Conservation (phyloP, 257 asterid genomes). For the Capsicum pubescens region DNA sequence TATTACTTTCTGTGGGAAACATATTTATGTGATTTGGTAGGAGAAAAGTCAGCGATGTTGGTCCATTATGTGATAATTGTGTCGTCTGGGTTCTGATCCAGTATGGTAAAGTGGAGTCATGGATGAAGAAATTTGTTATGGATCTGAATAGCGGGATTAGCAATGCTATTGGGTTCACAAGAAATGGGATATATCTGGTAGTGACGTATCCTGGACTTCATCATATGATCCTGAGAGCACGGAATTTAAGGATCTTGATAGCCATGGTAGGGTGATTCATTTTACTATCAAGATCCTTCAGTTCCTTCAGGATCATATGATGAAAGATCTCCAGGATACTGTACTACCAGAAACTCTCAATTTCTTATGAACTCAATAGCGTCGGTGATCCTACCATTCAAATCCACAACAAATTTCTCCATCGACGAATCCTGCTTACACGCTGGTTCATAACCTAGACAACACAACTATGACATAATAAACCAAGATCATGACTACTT, state of each 20-base stretch:
- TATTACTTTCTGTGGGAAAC: neutral
- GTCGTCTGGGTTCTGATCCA: constrained; percentile 44
- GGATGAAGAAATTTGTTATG: constrained; percentile 35
- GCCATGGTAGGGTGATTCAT: neutral
- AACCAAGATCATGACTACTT: no score
- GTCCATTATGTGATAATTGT: neutral
- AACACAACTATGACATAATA: no score
- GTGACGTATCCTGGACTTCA: neutral
- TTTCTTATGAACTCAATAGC: no score
- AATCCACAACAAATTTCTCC: no score
- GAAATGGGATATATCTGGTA: constrained; percentile 29
- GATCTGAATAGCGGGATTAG: constrained; percentile 28
- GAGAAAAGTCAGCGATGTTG: no score
- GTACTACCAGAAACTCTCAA: no score
- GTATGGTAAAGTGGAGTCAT: constrained; percentile 39
- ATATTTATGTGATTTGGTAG: constrained; percentile 17
- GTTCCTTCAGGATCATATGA: no score
- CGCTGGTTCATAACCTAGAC: no score
- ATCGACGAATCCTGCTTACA: no score
- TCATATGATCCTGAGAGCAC: constrained; percentile 26
- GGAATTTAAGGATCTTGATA: neutral
- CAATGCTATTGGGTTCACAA: constrained; percentile 33
- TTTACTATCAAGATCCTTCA: neutral
- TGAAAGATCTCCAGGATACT: no score
- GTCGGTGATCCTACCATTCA: no score